Evolutionary conservation across 2,329 filamentous ascomycete species (phyloP).

Genomic region (Basipetospora sp.): DNA sequence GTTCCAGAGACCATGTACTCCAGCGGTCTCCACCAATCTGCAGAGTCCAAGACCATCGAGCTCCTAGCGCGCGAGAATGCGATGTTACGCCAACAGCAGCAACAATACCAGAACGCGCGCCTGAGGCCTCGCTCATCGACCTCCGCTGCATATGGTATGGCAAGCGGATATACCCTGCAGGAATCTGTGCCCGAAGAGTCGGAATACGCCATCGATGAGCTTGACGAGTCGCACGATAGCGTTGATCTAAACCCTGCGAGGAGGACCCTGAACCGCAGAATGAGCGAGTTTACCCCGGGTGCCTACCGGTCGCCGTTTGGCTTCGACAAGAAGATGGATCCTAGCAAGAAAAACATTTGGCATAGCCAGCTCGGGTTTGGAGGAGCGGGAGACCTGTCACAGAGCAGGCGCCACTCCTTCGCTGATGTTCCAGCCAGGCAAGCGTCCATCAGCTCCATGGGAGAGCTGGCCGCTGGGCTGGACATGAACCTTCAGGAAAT

Average conservation of each 20-base stretch:
- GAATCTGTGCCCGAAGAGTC: conserved; percentile 49
- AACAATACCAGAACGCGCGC: conserved; percentile 39
- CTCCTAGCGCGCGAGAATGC: conserved; percentile 48
- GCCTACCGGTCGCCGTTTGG: conserved; percentile 33
- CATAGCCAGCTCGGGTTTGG: conserved; percentile 56
- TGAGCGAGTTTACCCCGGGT: conserved; percentile 40
- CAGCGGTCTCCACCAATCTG: conserved; percentile 29
- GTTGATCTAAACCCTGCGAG: conserved; percentile 16
- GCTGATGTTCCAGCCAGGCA: conserved; percentile 53
- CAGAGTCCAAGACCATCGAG: conserved; percentile 49
- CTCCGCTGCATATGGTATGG: conserved; percentile 34
- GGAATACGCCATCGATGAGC: conserved; percentile 59
- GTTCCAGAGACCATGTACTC: conserved; percentile 37
- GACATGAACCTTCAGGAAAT: conserved; percentile 18
- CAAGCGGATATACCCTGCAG: conserved; percentile 44
- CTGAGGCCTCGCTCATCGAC: conserved; percentile 45
- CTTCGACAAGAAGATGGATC: conserved; percentile 48
- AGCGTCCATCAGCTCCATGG: conserved; percentile 46
- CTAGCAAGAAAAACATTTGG: conserved; percentile 55
- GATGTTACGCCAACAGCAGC: conserved; percentile 32
- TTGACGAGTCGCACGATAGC: conserved; percentile 41
- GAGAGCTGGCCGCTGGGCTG: conserved; percentile 33
- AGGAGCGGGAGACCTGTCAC: conserved; percentile 45
- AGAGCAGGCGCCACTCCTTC: conserved; percentile 69
- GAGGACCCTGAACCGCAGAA: conserved; percentile 23